Conservation (phyloP, 2,329 filamentous ascomycete species). For the Pseudogymnoascus sp. region DNA sequence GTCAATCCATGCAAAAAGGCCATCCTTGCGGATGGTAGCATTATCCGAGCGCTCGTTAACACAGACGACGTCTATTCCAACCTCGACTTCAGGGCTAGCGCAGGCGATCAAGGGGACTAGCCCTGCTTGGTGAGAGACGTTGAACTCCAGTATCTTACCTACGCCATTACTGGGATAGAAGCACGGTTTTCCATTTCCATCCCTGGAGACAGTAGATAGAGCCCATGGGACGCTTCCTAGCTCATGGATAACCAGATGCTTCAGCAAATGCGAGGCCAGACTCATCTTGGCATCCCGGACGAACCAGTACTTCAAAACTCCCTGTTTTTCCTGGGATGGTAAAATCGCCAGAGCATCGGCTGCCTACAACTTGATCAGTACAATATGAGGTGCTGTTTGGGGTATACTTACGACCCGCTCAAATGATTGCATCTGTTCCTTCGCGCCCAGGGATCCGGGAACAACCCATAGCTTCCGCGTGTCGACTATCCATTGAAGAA, state of each 20-base stretch:
- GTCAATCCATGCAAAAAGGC: constrained; percentile 60
- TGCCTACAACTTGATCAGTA: constrained; percentile 33
- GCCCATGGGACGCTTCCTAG: constrained; percentile 52
- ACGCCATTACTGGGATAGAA: constrained; percentile 22
- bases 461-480: constrained; percentile 50
- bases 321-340: constrained; percentile 44
- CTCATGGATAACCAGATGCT: constrained; percentile 58
- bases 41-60: constrained; percentile 60
- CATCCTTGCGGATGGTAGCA: constrained; percentile 44
- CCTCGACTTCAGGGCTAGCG: constrained; percentile 31
- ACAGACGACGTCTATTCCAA: constrained; percentile 71
- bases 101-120: constrained; percentile 57
- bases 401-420: neutral
- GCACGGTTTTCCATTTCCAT: constrained; percentile 38
- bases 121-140: constrained; percentile 70
- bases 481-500: constrained; percentile 55
- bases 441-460: constrained; percentile 27
- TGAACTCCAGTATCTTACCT: constrained; percentile 41
- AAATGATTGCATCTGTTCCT: constrained; percentile 28
- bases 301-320: constrained; percentile 54
- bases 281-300: constrained; percentile 66
- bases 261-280: constrained; percentile 63
- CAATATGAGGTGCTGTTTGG: neutral
- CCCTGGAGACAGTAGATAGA: constrained; percentile 46
- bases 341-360: constrained; percentile 45